These are phyloP conservation scores for Eucalyptus pumila DNA, from an alignment of 345 rosid genomes.

Conservation along the genomic window DNA sequence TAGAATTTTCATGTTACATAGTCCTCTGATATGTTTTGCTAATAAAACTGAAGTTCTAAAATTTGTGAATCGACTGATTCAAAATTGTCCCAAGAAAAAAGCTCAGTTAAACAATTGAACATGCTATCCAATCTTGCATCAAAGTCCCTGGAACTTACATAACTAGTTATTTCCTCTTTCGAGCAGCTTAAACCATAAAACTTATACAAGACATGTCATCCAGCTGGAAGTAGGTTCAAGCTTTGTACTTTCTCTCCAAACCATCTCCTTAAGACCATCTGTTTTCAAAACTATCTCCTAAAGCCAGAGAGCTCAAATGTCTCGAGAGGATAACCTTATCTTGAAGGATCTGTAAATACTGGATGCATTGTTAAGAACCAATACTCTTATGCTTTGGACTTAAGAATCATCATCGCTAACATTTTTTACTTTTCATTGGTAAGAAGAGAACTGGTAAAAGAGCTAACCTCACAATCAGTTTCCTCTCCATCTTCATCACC, in stretches of 20 bases:
- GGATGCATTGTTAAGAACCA: not conserved
- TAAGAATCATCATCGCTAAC: not conserved
- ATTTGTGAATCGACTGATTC: not conserved
- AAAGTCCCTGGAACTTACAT: not conserved
- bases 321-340: not conserved
- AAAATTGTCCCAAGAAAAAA: not conserved
- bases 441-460: not conserved
- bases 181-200: not conserved
- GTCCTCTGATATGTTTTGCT: not conserved
- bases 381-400: not conserved
- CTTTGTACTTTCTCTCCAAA: not conserved
- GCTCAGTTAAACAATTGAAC: not conserved
- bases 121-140: not conserved
- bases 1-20: not conserved
- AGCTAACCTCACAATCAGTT: slow-evolving; percentile 41
- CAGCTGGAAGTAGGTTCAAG: not conserved
- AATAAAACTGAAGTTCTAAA: not conserved
- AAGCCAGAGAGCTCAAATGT: not conserved
- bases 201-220: not conserved
- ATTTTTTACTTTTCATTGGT: not conserved
- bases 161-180: not conserved
- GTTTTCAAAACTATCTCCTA: not conserved
- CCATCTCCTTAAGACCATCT: not conserved
- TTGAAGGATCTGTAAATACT: not conserved
- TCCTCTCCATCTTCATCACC: slow-evolving; percentile 21